Evolutionary conservation across 805 yeast genomes (phyloP), one percentile per base, ranked within the genome.

Genomic region (Kurtzmaniella fragi): DNA sequence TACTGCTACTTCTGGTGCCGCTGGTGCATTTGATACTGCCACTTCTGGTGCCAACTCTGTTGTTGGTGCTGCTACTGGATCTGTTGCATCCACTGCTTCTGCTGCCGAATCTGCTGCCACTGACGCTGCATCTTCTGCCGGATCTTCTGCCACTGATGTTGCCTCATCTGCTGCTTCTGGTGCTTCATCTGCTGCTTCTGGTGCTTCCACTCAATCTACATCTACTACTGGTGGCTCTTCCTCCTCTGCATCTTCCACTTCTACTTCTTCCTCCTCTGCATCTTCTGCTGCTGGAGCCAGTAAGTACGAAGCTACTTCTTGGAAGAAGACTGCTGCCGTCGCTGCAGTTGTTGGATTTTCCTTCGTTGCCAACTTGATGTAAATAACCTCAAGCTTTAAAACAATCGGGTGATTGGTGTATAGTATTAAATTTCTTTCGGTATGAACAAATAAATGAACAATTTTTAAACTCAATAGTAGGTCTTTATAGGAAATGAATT

Each of bases 261-360:
- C 48, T 16, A 15, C 47, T 3, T 26, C 47, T 12, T 35, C 43
- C 8, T 38, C 51, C n/a, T 40, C 52, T 27, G 39, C 54, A 8
- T 37, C 50, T 10, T 32, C 46, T 10, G 39, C 50, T 26, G 41
- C 41, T 31, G 50, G 56, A 27, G 45, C 48, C 17, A 40, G 42
- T 17, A 38, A 37, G 39, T 28, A 48, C 31, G 60, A 55, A 8
- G 31, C 52, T 29, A 53, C 59, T 14, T 45, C 57, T 31, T 64
- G 68, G 71, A 65, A 66, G 53, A 62, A 53, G 52, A 57, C 66
- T 31, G 59, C 53, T 40, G 61, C 59, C 23, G 55, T 66, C 32
- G 65, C 62, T 34, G 65, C 61, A 37, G 34, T 65, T 38, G 56
- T 65, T 34, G 71, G 70, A 32, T 44, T 56, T 40, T 56, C 67